Evolutionary conservation across 306 rosid genomes (phyloP), one percentile per base, ranked within the genome.

Genomic region (Rosa persica): DNA sequence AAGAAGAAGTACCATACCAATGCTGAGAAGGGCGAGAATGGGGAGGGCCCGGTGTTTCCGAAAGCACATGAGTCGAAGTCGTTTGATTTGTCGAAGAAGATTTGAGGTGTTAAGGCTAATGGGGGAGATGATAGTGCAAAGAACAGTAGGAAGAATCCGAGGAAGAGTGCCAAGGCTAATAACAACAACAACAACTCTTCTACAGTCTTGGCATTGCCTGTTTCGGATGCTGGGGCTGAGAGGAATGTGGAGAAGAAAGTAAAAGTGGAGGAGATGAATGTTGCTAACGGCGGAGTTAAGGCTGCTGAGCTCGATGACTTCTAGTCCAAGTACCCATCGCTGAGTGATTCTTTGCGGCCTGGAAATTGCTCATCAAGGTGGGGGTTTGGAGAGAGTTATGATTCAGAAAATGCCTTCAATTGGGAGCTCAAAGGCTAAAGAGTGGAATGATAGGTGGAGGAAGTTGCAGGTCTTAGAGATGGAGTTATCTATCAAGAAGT

Each of bases 1-100:
- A 85, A 82, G 87, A 85, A 82, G 87, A 89, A 85, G 80, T 87
- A 85, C 75, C 75, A 7, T 42, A 73, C 10, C 55, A 81, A 77
- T 23, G 43, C 40, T 0, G 81, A 72, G 19, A 82, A 78, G 64
- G 75, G 85, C n/a, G 69, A 79, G 74, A 77, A 79, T 49, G 86
- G n/a, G n/a, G 76, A 78, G 15, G 80, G 86, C 46, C 81, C 81
- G 7, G 79, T 73, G 27, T 79, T 87, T 61, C 62, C 86, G 5
- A 89, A 78, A 72, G 77, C 81, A 5, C 84, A 78, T 36, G 90
- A 89, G 70, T 40, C 11, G 5, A 72, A 48, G 42, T 39, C 79
- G 40, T 81, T 81, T 20, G 81, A 85, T 51, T 70, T 89, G 1
- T 81, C 89, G 0, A 85, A 83, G 70, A 81, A 76, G 74, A 76